phyloP scores from a whole-genome alignment of 1,284 basidiomycete genomes.

The Sporisorium reilianum region DNA sequence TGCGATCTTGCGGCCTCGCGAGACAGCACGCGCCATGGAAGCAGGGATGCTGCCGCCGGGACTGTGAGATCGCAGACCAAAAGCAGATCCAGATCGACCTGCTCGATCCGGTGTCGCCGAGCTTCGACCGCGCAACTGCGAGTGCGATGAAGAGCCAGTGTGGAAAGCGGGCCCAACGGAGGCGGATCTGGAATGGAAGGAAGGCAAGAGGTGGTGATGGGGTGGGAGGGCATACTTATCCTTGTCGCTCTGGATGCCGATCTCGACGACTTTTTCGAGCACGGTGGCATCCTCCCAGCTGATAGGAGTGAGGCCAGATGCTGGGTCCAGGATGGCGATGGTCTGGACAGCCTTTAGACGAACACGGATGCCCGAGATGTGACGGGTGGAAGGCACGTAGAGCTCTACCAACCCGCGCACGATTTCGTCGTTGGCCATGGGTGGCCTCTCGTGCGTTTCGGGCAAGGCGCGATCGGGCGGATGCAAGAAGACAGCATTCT shows the following conservation, averaged over 20 bases:
- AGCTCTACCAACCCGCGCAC: slow-evolving; percentile 67
- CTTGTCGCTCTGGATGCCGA: slow-evolving; percentile 57
- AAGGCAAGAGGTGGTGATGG: slow-evolving; percentile 25
- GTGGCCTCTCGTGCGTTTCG: slow-evolving; percentile 57
- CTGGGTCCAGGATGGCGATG: slow-evolving; percentile 62
- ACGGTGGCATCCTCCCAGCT: slow-evolving; percentile 66
- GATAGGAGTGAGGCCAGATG: slow-evolving; percentile 54
- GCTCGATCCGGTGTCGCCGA: slow-evolving; percentile 38
- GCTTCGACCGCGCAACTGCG: slow-evolving; percentile 34
- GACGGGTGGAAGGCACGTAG: slow-evolving; percentile 61
- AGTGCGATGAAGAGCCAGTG: slow-evolving; percentile 22
- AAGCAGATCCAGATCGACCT: slow-evolving; percentile 47
- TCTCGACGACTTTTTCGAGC: slow-evolving; percentile 65
- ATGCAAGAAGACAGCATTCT: slow-evolving; percentile 65
- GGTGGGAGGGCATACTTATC: slow-evolving; percentile 27
- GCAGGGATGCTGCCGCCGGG: slow-evolving; percentile 50
- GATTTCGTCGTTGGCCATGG: slow-evolving; percentile 65
- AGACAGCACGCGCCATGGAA: slow-evolving; percentile 57
- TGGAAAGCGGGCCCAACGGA: slow-evolving; percentile 28
- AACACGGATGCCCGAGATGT: slow-evolving; percentile 65
- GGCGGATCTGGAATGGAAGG: slow-evolving; percentile 36
- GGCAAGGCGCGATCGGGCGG: slow-evolving; percentile 60
- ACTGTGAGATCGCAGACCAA: slow-evolving; percentile 41
- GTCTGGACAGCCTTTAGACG: slow-evolving; percentile 65
- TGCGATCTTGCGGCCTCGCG: slow-evolving; percentile 48